Percentiles rank a stretch among this genome's conserved stretches.
phyloP scores from a whole-genome alignment of 1,284 basidiomycete genomes.

The Malassezia arunalokei region DNA sequence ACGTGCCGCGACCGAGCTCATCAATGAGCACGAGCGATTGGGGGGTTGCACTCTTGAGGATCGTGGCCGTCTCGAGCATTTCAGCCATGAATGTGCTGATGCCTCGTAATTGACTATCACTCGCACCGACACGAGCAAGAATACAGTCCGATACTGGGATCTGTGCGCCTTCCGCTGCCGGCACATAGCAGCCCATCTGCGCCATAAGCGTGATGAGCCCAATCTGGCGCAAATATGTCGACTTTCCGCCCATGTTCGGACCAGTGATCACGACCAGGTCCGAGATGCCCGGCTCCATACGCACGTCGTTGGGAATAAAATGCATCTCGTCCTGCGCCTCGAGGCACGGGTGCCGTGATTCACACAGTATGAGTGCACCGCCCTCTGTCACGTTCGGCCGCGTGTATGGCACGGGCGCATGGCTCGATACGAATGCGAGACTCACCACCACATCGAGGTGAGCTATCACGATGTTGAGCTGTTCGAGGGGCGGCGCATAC shows the following conservation, averaged over 20 bases:
- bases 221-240: constrained; percentile 52
- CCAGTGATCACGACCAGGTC: constrained; percentile 77
- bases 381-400: constrained; percentile 54
- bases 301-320: constrained; percentile 89
- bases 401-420: constrained; percentile 74
- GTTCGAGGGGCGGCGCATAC: constrained; percentile 72
- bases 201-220: constrained; percentile 92
- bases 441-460: constrained; percentile 79
- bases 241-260: constrained; percentile 37
- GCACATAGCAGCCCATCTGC: constrained; percentile 87
- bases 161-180: constrained; percentile 55
- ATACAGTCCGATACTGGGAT: constrained; percentile 94
- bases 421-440: constrained; percentile 78
- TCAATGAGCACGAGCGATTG: constrained; percentile 96
- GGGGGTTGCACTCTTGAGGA: constrained; percentile 73
- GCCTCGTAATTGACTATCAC: constrained; percentile 92
- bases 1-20: constrained; percentile 94
- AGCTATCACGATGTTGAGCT: constrained; percentile 73
- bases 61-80: constrained; percentile 95
- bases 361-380: constrained; percentile 25
- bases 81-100: constrained; percentile 99
- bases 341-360: constrained; percentile 73
- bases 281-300: constrained; percentile 65
- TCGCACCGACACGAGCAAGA: constrained; percentile 87
- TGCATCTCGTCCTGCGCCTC: constrained; percentile 90